Base-by-base conservation (phyloP, 768 basidiomycete species). In the Termitomyces sp. region DNA sequence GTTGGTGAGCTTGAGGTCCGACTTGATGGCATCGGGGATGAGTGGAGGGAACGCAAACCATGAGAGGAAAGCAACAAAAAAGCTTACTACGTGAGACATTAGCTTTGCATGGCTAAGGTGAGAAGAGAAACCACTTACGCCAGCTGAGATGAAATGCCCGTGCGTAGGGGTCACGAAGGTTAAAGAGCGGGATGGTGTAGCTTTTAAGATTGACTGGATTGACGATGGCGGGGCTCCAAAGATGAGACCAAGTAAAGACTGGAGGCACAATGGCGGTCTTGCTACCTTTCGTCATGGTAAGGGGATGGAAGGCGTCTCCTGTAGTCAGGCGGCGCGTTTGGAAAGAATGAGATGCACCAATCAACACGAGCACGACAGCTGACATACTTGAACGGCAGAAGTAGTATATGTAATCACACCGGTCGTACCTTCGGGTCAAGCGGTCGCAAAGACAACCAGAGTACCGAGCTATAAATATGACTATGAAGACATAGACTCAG, bases 21-120 rank as follows among this genome's bases (percentile, higher is more conserved):
- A 60, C 58, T 74, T 76, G 67, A 85, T 83, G 30, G 74, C 79
- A 9, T 80, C 77, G 0, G 81, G 79, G 35, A 82, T 74, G 15
- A 84, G 75, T 0, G 83, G 82, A n/a, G 82, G 72, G 60, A 85
- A 84, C 1, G 82, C 81, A 54, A 84, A 83, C 83, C 82, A 71
- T 35, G 72, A 67, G 2, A 73, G 58, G 37, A 80, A 80, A 0
- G 79, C 78, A n/a, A 76, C 72, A 59, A 79, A 77, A 63, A 81
- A 81, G 10, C 72, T 75, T n/a, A 77, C 68, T 66, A 30, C 10
- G 26, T 6, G 2, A 19, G 34, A 57, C 38, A 34, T 56, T n/a
- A 41, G 7, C 1, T 26, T 26, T 8, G 5, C 15, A 35, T 10
- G 17, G 14, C n/a, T 17, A 14, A 22, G 43, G 14, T 26, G 46